Base-by-base conservation (phyloP, 495 filamentous ascomycete genomes). In the Margaritispora aquatica region DNA sequence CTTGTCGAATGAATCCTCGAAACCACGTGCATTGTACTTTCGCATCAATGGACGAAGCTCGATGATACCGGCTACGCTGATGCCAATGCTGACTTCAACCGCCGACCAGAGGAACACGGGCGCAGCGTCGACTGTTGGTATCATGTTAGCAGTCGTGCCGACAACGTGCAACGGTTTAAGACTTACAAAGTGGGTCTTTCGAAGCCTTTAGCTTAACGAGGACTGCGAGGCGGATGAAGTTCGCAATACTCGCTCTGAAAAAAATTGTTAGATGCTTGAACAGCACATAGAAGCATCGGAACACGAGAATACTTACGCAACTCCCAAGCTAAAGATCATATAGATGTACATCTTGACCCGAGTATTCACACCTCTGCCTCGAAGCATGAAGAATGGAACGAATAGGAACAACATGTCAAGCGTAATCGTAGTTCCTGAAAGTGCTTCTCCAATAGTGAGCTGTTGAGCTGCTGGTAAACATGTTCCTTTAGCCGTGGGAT, bases 381-480 rank as follows among this genome's bases (percentile, higher is more conserved):
- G 54, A 15, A 61, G 17, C 59, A 61, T 61, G 29, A 57, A 44
- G 47, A 61, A 61, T 46, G 59, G 59, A 2, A 61, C 20, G 53
- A 57, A 34, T 11, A 61, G 44, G 59, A 61, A 61, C 1, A 61
- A 53, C 52, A 61, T 61, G 24, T 61, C 59, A 21, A 61, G 47
- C 22, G 13, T 49, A 23, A 61, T 46, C 5, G 59, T 61, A 1
- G 54, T 52, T 20, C 21, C 20, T 21, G 51, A 61, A 20, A 61
- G 54, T 5, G 59, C 59, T 23, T 27, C 29, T 41, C 59, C 59
- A 8, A 61, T 26, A 26, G 34, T 46, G 13, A 61, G 50, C 20
- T 48, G 44, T 36, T 56, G 51, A n/a, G 54, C 55, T 1, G 44
- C 4, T 10, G 38, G 22, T 31, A 24, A 26, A 27, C 59, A 61